These are phyloP conservation scores for Cladophialophora bantiana DNA, from an alignment of 2,329 filamentous ascomycete species.

Conservation along the genomic window DNA sequence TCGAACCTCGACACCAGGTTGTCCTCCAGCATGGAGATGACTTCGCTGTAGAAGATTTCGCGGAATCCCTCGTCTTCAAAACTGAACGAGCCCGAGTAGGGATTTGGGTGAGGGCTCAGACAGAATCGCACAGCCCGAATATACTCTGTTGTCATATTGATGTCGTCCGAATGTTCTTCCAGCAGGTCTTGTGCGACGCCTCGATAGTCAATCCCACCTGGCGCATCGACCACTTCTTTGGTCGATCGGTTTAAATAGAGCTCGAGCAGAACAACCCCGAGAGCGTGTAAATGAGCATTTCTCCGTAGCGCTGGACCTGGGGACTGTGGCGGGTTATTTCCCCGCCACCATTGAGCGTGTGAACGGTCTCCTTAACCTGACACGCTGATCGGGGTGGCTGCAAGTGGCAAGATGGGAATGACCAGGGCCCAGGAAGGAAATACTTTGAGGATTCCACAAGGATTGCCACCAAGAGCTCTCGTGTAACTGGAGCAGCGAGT, in stretches of 20 bases:
- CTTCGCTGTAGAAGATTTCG: conserved; percentile 36
- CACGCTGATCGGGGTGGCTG: neutral
- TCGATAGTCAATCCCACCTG: neutral
- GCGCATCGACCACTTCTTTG: neutral
- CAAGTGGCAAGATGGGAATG: too few species aligned
- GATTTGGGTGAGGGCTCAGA: conserved; percentile 6
- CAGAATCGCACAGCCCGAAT: conserved; percentile 5
- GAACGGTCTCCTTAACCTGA: neutral
- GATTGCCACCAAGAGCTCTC: neutral
- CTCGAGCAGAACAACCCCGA: conserved; percentile 9
- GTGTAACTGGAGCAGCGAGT: conserved; percentile 2
- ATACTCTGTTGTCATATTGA: conserved; percentile 7
- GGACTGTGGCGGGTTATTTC: too few species aligned
- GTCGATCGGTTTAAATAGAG: conserved; percentile 12
- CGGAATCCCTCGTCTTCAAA: conserved; percentile 19
- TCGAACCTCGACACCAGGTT: conserved; percentile 8
- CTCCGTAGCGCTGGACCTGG: too few species aligned
- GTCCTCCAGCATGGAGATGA: conserved; percentile 42
- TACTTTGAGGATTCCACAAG: neutral
- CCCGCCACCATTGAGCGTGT: neutral
- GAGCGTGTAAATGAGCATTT: conserved; percentile 4
- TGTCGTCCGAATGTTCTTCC: conserved; percentile 1
- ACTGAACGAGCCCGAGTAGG: conserved; percentile 5
- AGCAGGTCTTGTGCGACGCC: conserved; percentile 2
- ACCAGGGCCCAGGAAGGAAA: neutral